Conservation (phyloP, 1,284 basidiomycete species). For the Coniferiporia weirii region DNA sequence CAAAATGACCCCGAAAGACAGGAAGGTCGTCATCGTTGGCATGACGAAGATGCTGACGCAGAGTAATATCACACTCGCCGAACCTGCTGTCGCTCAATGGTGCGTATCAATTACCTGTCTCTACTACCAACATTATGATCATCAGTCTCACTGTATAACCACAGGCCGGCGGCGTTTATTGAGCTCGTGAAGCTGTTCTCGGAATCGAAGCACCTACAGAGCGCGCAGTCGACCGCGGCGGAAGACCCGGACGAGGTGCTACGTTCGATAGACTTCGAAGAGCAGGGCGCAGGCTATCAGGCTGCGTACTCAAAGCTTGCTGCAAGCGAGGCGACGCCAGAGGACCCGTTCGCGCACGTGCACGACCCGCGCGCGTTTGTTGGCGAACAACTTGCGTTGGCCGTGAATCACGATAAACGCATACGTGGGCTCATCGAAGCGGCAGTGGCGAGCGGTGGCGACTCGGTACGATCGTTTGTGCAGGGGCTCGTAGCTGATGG, state of each 20-base stretch:
- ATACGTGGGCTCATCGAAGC: conserved; percentile 2
- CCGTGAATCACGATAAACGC: conserved; percentile 20
- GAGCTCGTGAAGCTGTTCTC: conserved; percentile 75
- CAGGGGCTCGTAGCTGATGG: conserved; percentile 37
- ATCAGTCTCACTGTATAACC: neutral
- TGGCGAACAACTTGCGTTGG: conserved; percentile 37
- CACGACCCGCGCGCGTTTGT: conserved; percentile 50
- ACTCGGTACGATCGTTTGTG: conserved; percentile 23
- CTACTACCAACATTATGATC: neutral
- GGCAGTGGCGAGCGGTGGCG: neutral
- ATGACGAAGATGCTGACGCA: conserved; percentile 76
- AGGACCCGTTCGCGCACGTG: conserved; percentile 59
- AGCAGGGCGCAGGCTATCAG: conserved; percentile 87
- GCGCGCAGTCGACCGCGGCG: conserved; percentile 35
- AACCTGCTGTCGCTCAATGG: conserved; percentile 66
- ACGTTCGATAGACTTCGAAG: conserved; percentile 84
- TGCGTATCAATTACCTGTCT: conserved; percentile 31
- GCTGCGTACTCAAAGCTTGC: conserved; percentile 89
- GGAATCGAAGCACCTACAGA: conserved; percentile 64
- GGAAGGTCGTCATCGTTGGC: conserved; percentile 84
- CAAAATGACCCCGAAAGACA: conserved; percentile 76
- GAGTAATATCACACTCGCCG: conserved; percentile 61
- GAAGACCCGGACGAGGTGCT: conserved; percentile 60
- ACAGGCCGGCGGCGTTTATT: conserved; percentile 65
- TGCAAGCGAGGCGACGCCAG: conserved; percentile 56